Evolutionary conservation across 768 basidiomycete species (phyloP).

Genomic region (Leccinum aurantiacum): DNA sequence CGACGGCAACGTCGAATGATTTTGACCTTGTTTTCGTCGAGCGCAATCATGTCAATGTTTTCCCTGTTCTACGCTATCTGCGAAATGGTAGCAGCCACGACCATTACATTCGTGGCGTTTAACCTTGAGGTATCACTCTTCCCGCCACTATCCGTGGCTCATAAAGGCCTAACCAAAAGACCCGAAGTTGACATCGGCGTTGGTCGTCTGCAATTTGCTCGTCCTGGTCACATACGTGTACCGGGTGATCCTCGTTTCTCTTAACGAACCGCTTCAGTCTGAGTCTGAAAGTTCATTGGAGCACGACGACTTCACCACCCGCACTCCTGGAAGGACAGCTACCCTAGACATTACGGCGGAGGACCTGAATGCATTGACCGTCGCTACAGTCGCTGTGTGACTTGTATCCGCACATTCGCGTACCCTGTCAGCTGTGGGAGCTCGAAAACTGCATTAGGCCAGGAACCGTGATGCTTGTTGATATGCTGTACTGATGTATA

Average conservation of each 20-base stretch:
- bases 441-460: not conserved
- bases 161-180: not conserved
- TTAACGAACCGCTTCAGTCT: not conserved
- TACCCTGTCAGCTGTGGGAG: not conserved
- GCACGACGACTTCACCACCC: constrained; percentile 16
- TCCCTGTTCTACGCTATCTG: not conserved
- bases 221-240: constrained; percentile 16
- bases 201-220: constrained; percentile 17
- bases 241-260: not conserved
- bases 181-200: not conserved
- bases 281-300: not conserved
- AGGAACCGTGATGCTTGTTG: not conserved
- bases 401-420: not conserved
- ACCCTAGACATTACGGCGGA: constrained; percentile 5
- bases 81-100: not conserved
- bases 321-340: not conserved
- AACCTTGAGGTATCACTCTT: not conserved
- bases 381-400: not conserved
- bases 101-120: not conserved
- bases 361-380: not conserved
- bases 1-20: constrained; percentile 17
- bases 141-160: not conserved
- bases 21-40: constrained; percentile 14
- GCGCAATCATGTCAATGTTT: constrained; percentile 6
- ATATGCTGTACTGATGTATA: not conserved